These are phyloP conservation scores for Alternaria gansuensis DNA, from an alignment of 2,329 filamentous ascomycete genomes.

Conservation along the genomic window DNA sequence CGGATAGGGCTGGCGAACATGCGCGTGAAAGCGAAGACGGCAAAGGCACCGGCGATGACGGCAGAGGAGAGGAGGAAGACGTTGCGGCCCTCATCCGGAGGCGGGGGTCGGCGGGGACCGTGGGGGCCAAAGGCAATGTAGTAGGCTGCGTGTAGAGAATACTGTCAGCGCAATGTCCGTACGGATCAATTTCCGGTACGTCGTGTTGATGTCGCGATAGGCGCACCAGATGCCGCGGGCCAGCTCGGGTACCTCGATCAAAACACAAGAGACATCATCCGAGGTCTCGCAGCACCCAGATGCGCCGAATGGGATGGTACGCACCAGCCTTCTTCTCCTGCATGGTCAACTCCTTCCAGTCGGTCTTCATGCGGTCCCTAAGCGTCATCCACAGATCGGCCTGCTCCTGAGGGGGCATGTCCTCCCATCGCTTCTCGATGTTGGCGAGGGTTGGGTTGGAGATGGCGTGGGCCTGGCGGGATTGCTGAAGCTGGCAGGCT, in stretches of 20 bases:
- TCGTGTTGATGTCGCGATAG: constrained; percentile 24
- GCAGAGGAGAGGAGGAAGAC: constrained; percentile 76
- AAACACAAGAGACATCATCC: constrained; percentile 45
- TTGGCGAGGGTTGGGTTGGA: constrained; percentile 97
- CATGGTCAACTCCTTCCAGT: constrained; percentile 93
- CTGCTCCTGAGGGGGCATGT: constrained; percentile 97
- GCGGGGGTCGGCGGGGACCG: constrained; percentile 83
- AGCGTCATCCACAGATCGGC: constrained; percentile 98
- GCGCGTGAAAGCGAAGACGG: constrained; percentile 77
- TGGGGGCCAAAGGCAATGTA: constrained; percentile 98
- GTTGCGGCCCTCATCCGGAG: constrained; percentile 84
- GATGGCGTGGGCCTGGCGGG: constrained; percentile 84
- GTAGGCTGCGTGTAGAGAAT: constrained; percentile 75
- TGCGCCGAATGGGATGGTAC: constrained; percentile 55
- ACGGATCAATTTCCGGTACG: constrained; percentile 20
- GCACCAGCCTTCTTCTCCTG: constrained; percentile 99
- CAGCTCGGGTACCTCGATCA: constrained; percentile 33
- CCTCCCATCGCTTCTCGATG: constrained; percentile 99
- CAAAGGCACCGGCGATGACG: constrained; percentile 72
- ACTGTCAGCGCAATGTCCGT: constrained; percentile 34
- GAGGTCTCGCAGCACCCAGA: constrained; percentile 27
- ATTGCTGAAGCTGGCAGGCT: constrained; percentile 59
- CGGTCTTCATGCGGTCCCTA: constrained; percentile 97
- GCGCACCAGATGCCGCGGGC: constrained; percentile 28
- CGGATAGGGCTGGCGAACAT: constrained; percentile 69